Percentiles rank a stretch among this genome's conserved stretches.
These are phyloP conservation scores for Piromyces sp. DNA, from an alignment of 192 early-diverging fungal genomes.

Conservation along the genomic window DNA sequence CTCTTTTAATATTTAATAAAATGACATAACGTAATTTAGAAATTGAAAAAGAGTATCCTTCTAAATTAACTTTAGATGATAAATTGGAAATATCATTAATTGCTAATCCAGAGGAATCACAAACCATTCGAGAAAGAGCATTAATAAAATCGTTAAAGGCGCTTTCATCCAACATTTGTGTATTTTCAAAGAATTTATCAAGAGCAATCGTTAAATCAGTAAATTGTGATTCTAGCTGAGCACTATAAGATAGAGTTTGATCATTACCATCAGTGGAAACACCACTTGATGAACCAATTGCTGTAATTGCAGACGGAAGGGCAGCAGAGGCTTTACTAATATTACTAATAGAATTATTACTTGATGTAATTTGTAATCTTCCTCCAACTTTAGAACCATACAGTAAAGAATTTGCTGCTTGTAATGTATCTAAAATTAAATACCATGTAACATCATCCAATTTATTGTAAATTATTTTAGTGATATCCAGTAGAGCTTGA, in stretches of 20 bases:
- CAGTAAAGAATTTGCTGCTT: constrained; percentile 65
- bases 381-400: constrained; percentile 20
- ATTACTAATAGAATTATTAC: constrained; percentile 1
- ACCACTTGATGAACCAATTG: neutral
- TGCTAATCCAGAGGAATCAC: constrained; percentile 45
- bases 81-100: neutral
- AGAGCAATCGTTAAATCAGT: constrained; percentile 6
- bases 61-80: neutral
- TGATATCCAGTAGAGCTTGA: constrained; percentile 48
- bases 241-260: neutral
- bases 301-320: neutral
- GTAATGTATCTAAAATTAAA: constrained; percentile 68
- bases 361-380: constrained; percentile 12
- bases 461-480: constrained; percentile 50
- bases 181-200: constrained; percentile 6
- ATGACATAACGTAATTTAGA: neutral
- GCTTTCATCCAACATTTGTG: neutral
- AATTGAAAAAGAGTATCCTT: neutral
- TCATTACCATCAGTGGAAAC: constrained; percentile 2
- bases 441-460: constrained; percentile 70
- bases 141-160: neutral
- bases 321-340: constrained; percentile 2
- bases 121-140: constrained; percentile 27
- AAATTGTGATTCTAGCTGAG: neutral
- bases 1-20: neutral